phyloP scores from a whole-genome alignment of 805 yeast species.

The Kuraishia floccosa region DNA sequence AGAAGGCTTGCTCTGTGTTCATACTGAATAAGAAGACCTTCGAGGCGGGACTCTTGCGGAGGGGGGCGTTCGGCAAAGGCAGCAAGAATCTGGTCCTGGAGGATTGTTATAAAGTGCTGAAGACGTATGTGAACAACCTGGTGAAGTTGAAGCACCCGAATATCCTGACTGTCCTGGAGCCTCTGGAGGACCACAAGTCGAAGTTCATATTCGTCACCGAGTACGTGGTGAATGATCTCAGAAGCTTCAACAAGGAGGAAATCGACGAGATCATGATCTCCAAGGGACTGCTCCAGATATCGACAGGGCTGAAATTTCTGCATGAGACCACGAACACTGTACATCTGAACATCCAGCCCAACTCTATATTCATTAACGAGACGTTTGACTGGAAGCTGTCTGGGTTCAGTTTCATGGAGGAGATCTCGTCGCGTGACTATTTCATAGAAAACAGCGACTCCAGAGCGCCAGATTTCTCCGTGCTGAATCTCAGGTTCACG shows the following conservation, averaged over 20 bases:
- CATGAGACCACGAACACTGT: conserved; percentile 67
- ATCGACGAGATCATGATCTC: conserved; percentile 61
- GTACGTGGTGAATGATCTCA: conserved; percentile 34
- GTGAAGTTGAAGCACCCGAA: conserved; percentile 87
- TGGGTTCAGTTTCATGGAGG: conserved; percentile 51
- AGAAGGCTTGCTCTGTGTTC: conserved; percentile 68
- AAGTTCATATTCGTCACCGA: conserved; percentile 81
- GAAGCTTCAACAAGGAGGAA: conserved; percentile 24
- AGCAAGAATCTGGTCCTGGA: conserved; percentile 38
- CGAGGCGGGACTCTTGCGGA: conserved; percentile 39
- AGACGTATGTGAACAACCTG: conserved; percentile 57
- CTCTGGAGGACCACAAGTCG: conserved; percentile 75
- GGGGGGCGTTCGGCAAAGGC: conserved; percentile 36
- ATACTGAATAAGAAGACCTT: conserved; percentile 74
- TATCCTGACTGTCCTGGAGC: conserved; percentile 73
- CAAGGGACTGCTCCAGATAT: conserved; percentile 72
- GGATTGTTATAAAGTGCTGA: conserved; percentile 56
- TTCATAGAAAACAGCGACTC: conserved; percentile 65
- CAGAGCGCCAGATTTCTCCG: conserved; percentile 62
- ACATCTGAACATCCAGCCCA: conserved; percentile 72
- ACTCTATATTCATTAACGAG: conserved; percentile 63
- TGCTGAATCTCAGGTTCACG: conserved; percentile 57
- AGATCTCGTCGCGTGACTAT: conserved; percentile 41
- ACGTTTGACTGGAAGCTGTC: conserved; percentile 91
- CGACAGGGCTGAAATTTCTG: conserved; percentile 71